Evolutionary conservation across 345 rosid species (phyloP).

Genomic region (Camelina sativa): DNA sequence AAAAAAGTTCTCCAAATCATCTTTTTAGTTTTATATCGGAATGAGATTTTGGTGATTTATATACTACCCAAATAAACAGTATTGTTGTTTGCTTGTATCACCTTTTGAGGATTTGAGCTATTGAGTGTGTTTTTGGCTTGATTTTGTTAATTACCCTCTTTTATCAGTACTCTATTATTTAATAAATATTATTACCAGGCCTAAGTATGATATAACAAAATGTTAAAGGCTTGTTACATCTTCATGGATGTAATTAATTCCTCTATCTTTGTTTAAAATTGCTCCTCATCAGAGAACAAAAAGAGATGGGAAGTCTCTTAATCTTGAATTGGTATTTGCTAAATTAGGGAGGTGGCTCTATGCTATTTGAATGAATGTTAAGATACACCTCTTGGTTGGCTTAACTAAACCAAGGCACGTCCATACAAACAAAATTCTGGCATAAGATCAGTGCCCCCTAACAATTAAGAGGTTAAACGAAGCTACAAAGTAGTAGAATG

Average conservation of each 20-base stretch:
- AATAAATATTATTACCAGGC: background rate
- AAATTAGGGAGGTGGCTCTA: background rate
- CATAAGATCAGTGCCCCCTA: no score
- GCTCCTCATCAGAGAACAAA: background rate
- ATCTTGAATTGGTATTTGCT: background rate
- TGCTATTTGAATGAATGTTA: background rate
- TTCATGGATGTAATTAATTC: background rate
- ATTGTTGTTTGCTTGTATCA: conserved; percentile 36
- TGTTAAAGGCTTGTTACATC: background rate
- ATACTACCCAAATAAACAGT: conserved; percentile 26
- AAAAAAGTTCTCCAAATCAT: conserved; percentile 8
- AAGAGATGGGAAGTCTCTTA: no score
- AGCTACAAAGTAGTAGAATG: background rate
- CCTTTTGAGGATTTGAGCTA: conserved; percentile 21
- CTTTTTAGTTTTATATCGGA: background rate
- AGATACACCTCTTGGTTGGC: background rate
- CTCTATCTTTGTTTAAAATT: background rate
- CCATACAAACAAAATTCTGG: background rate
- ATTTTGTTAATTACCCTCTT: background rate
- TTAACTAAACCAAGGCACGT: background rate
- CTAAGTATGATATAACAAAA: background rate
- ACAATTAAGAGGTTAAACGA: background rate
- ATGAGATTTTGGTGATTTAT: conserved; percentile 25
- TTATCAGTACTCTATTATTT: background rate
- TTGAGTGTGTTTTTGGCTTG: conserved; percentile 17